phyloP scores from a whole-genome alignment of 2,329 filamentous ascomycete genomes.

The Chrysoporthe cubensis region DNA sequence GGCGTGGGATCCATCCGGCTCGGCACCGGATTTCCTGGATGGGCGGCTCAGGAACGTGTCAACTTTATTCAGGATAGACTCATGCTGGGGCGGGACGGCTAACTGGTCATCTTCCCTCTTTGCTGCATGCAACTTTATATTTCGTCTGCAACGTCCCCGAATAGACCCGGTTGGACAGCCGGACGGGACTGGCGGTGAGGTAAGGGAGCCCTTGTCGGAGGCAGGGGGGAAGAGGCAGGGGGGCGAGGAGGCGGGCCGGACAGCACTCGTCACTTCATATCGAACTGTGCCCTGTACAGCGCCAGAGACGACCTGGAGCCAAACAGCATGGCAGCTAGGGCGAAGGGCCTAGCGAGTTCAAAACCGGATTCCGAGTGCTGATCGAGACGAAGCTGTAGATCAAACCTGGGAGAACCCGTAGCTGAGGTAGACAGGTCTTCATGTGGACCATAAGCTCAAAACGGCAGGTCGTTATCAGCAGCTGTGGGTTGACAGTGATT shows the following conservation, averaged over 20 bases:
- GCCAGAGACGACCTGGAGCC: no score
- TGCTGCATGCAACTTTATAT: conserved; percentile 13
- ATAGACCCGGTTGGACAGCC: conserved; percentile 15
- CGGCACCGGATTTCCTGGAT: not conserved
- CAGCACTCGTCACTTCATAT: not conserved
- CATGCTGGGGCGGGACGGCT: not conserved
- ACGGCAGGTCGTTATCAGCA: not conserved
- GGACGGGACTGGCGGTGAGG: not conserved
- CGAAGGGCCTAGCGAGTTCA: no score
- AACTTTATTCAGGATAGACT: not conserved
- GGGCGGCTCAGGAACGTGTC: conserved; percentile 6
- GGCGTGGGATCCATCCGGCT: not conserved
- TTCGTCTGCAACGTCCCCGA: conserved; percentile 1
- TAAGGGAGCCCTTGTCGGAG: not conserved
- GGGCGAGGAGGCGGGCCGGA: not conserved
- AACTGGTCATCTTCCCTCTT: not conserved
- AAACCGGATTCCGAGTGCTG: not conserved
- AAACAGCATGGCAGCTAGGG: no score
- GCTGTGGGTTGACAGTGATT: not conserved
- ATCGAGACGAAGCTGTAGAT: not conserved
- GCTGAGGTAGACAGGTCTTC: not conserved
- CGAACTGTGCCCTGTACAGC: no score
- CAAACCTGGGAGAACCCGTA: not conserved
- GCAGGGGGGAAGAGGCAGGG: not conserved
- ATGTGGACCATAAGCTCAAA: not conserved